Percentiles rank a stretch among this genome's conserved stretches.
phyloP scores from a whole-genome alignment of 495 filamentous ascomycete species.

The Podospora conica region DNA sequence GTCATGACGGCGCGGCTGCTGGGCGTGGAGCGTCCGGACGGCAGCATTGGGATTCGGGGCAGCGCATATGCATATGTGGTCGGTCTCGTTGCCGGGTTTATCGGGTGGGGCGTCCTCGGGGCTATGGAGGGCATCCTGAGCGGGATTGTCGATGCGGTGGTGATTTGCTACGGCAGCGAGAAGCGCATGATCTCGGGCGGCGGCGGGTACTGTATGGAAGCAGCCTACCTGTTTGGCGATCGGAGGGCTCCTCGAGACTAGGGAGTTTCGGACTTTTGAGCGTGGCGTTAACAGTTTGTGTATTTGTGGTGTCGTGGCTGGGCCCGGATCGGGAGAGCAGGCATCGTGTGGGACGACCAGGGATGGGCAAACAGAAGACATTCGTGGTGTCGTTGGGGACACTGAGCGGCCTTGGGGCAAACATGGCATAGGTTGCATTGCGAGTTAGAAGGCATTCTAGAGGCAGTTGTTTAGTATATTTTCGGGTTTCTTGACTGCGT shows the following conservation, averaged over 20 bases:
- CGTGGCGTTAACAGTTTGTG: conserved; percentile 7
- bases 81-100: conserved; percentile 81
- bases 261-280: conserved; percentile 13
- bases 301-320: not conserved
- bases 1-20: conserved; percentile 81
- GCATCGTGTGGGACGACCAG: not conserved
- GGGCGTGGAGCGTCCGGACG: conserved; percentile 43
- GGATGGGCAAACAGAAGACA: not conserved
- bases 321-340: not conserved
- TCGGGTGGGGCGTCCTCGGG: conserved; percentile 93
- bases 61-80: conserved; percentile 94
- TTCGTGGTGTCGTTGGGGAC: not conserved
- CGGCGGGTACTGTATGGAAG: conserved; percentile 83
- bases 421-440: conserved; percentile 3
- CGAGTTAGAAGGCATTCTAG: conserved; percentile 3
- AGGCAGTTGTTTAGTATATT: not conserved
- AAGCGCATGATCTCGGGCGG: conserved; percentile 56
- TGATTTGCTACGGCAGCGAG: conserved; percentile 93
- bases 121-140: conserved; percentile 90
- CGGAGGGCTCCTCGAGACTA: conserved; percentile 20
- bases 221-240: conserved; percentile 73
- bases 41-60: conserved; percentile 46
- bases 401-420: not conserved
- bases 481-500: not conserved
- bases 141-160: conserved; percentile 83